Conservation (phyloP, 176 grass and related monocot species). For the Sorghum bicolor region DNA sequence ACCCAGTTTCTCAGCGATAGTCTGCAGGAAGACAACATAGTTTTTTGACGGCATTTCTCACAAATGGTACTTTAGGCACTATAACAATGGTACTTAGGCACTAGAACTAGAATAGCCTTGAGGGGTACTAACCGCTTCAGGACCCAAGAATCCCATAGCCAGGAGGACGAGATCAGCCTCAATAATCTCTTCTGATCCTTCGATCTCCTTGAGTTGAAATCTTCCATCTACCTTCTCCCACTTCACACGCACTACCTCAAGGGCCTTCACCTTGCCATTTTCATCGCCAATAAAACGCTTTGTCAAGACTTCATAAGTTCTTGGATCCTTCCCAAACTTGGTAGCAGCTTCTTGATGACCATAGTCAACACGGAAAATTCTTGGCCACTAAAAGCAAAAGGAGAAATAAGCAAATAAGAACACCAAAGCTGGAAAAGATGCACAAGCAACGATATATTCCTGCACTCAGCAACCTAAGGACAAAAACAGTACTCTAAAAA, state of each 20-base stretch:
- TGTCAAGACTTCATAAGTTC: conserved; percentile 80
- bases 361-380: conserved; percentile 86
- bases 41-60: conserved; percentile 3
- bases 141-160: conserved; percentile 95
- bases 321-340: conserved; percentile 93
- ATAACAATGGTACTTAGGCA: neutral
- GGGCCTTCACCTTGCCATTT: conserved; percentile 78
- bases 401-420: conserved; percentile 31
- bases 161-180: conserved; percentile 96
- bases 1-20: conserved; percentile 67
- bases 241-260: conserved; percentile 68
- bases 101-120: neutral
- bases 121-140: conserved; percentile 62
- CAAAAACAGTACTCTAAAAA: neutral
- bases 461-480: neutral
- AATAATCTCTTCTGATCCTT: conserved; percentile 80
- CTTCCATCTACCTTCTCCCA: conserved; percentile 75
- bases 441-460: neutral
- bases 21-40: conserved; percentile 45
- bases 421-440: conserved; percentile 11
- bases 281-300: conserved; percentile 82
- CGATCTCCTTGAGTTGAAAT: conserved; percentile 66
- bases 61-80: neutral
- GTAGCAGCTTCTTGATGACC: conserved; percentile 86
- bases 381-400: conserved; percentile 72